These are phyloP conservation scores for Populus deltoides DNA, from an alignment of 345 rosid species.

Conservation along the genomic window DNA sequence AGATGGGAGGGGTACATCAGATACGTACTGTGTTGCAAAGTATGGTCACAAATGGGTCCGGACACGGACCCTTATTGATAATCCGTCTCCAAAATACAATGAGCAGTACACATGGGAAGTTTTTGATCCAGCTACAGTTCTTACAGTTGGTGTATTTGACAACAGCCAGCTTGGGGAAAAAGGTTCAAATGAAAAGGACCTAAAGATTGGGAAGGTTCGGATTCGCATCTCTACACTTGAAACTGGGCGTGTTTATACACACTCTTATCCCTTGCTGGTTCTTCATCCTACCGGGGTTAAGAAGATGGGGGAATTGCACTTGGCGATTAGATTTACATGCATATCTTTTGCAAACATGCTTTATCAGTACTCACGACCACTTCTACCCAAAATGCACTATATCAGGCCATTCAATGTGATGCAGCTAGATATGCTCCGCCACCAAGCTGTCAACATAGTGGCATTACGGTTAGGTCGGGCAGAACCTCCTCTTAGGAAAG, in stretches of 20 bases:
- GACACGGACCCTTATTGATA: constrained; percentile 30
- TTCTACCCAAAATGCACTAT: constrained; percentile 37
- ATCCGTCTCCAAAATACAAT: constrained; percentile 28
- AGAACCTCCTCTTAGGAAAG: constrained; percentile 34
- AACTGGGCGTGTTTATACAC: constrained; percentile 33
- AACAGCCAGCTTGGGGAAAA: constrained; percentile 30
- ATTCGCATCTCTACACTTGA: constrained; percentile 36
- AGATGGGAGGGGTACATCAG: constrained; percentile 33
- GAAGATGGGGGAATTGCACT: constrained; percentile 35
- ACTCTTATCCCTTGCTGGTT: constrained; percentile 30
- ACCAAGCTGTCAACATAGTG: constrained; percentile 35
- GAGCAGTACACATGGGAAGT: constrained; percentile 37
- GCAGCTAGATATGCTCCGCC: constrained; percentile 37
- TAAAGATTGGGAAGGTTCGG: constrained; percentile 34
- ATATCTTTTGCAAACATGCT: constrained; percentile 30
- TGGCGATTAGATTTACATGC: constrained; percentile 38
- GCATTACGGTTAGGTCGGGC: constrained; percentile 34
- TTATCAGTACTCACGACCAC: constrained; percentile 28
- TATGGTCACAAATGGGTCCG: constrained; percentile 37
- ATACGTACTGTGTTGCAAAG: constrained; percentile 34
- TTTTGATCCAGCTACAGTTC: constrained; percentile 33
- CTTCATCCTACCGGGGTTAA: constrained; percentile 34
- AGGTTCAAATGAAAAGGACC: constrained; percentile 25
- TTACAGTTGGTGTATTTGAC: constrained; percentile 34
- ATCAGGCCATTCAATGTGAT: constrained; percentile 29